Percentiles rank a stretch among this genome's conserved stretches.
phyloP scores from a whole-genome alignment of 2,329 filamentous ascomycete species.

The Esteya vermicola region DNA sequence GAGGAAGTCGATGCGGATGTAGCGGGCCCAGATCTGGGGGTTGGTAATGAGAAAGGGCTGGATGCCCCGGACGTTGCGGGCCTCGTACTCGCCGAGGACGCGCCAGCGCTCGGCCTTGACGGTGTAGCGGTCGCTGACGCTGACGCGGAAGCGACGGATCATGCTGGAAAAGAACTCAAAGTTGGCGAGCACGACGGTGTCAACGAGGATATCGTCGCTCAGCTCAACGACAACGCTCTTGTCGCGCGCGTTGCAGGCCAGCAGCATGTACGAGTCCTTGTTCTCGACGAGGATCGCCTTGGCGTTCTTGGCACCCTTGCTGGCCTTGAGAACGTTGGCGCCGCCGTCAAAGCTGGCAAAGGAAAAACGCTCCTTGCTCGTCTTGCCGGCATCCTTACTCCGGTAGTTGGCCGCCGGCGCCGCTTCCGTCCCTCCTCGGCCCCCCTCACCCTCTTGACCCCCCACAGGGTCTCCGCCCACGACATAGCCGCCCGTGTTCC shows the following conservation, averaged over 20 bases:
- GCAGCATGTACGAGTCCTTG: slow-evolving; percentile 96
- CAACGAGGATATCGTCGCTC: slow-evolving; percentile 73
- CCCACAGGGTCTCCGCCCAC: slow-evolving; percentile 17
- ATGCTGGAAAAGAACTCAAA: slow-evolving; percentile 99
- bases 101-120: slow-evolving; percentile 89
- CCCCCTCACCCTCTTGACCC: slow-evolving; percentile 19
- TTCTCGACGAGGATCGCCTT: slow-evolving; percentile 88
- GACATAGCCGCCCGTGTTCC: slow-evolving; percentile 1
- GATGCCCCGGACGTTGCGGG: slow-evolving; percentile 81
- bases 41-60: slow-evolving; percentile 92
- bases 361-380: slow-evolving; percentile 94
- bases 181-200: slow-evolving; percentile 93
- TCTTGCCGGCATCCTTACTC: slow-evolving; percentile 89
- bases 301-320: slow-evolving; percentile 70
- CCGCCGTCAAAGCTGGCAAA: slow-evolving; percentile 97
- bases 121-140: slow-evolving; percentile 88
- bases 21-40: slow-evolving; percentile 89
- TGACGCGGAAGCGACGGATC: slow-evolving; percentile 79
- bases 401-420: slow-evolving; percentile 42
- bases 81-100: slow-evolving; percentile 75
- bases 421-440: slow-evolving; percentile 31
- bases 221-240: slow-evolving; percentile 94
- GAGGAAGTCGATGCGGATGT: slow-evolving; percentile 80
- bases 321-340: slow-evolving; percentile 83
- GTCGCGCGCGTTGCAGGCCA: slow-evolving; percentile 72